These are phyloP conservation scores for Blastobotrys peoriensis DNA, from an alignment of 805 yeast species.

Conservation along the genomic window DNA sequence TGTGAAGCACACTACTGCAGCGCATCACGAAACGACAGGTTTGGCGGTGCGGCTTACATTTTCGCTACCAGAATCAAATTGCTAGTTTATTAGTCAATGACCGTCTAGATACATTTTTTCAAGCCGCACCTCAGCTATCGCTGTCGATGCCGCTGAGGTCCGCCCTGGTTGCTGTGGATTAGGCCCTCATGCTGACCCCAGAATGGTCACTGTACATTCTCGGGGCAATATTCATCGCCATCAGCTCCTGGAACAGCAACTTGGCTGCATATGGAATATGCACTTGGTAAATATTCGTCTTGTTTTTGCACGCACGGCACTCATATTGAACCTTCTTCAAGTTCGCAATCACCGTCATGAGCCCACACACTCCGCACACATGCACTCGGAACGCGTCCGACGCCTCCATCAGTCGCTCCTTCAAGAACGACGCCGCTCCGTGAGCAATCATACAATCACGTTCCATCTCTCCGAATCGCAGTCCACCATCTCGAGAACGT, in stretches of 20 bases:
- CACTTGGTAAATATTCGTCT: slow-evolving; percentile 95
- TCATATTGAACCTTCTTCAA: slow-evolving; percentile 96
- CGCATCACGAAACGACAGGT: too few relatives aligned
- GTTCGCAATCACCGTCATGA: slow-evolving; percentile 96
- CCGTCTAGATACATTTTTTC: too few relatives aligned
- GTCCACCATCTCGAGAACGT: slow-evolving; percentile 98
- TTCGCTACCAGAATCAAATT: too few relatives aligned
- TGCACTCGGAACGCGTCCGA: slow-evolving; percentile 98
- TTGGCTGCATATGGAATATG: slow-evolving; percentile 99
- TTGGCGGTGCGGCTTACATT: too few relatives aligned
- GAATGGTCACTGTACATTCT: slow-evolving; percentile 92
- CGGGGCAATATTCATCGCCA: slow-evolving; percentile 99
- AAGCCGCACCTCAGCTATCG: too few relatives aligned
- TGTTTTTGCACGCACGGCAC: slow-evolving; percentile 97
- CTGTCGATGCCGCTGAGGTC: too few relatives aligned
- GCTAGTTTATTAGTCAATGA: too few relatives aligned
- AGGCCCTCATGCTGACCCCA: slow-evolving; percentile 35
- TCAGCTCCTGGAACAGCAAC: slow-evolving; percentile 93
- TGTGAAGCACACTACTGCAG: too few relatives aligned
- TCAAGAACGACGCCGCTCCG: slow-evolving; percentile 97
- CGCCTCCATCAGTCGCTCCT: slow-evolving; percentile 97
- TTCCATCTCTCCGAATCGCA: slow-evolving; percentile 99
- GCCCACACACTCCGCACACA: slow-evolving; percentile 96
- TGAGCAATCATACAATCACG: slow-evolving; percentile 99
- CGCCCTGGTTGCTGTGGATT: too few relatives aligned